Percentiles rank a stretch among this genome's conserved stretches.
These are phyloP conservation scores for Zasmidium citrigriseum DNA, from an alignment of 2,329 filamentous ascomycete genomes.

Conservation along the genomic window DNA sequence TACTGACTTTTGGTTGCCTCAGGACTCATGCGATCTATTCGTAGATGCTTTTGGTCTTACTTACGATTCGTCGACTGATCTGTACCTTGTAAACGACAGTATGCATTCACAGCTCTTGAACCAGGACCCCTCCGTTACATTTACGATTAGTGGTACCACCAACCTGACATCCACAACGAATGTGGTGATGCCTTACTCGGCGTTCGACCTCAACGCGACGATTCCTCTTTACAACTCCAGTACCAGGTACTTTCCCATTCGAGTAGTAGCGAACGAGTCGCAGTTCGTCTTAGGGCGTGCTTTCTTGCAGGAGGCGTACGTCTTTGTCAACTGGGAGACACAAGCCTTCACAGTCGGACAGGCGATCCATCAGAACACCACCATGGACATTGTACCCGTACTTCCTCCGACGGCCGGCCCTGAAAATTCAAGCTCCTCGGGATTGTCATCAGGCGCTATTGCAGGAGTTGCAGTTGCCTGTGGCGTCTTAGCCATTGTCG, in stretches of 20 bases:
- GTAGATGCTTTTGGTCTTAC: conserved; percentile 41
- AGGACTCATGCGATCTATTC: conserved; percentile 39
- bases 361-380: conserved; percentile 1
- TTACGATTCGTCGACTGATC: conserved; percentile 38
- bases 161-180: conserved; percentile 10
- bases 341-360: conserved; percentile 18
- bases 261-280: conserved; percentile 24
- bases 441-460: not conserved
- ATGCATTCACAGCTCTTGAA: conserved; percentile 34
- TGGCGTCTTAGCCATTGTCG: not conserved
- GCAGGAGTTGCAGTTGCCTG: not conserved
- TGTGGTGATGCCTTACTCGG: conserved; percentile 33
- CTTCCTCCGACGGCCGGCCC: not conserved
- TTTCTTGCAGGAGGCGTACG: conserved; percentile 33
- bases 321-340: conserved; percentile 19
- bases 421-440: no score
- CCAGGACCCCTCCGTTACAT: conserved; percentile 39
- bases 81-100: conserved; percentile 43
- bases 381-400: not conserved
- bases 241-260: conserved; percentile 28
- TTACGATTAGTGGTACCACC: conserved; percentile 26
- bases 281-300: conserved; percentile 32
- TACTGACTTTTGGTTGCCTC: conserved; percentile 42
- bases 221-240: conserved; percentile 14
- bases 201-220: conserved; percentile 32